Conservation (phyloP, 345 rosid genomes). For the Bruguiera gymnorhiza region DNA sequence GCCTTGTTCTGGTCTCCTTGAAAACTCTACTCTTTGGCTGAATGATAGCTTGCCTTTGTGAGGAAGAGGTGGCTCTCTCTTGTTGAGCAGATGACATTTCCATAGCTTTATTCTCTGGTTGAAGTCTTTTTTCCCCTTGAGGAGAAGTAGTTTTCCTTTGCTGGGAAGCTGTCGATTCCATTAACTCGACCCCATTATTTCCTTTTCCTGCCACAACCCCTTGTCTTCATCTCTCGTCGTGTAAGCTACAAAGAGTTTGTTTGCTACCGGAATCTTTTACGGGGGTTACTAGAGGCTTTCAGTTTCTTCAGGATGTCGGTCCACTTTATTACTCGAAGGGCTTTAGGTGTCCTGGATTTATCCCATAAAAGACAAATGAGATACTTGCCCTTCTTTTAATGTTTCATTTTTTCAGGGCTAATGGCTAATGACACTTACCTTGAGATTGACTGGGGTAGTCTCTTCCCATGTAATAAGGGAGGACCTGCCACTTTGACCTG, state of each 20-base stretch:
- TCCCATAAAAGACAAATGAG: conserved; percentile 38
- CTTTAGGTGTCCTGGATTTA: conserved; percentile 33
- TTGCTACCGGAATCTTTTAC: conserved; percentile 20
- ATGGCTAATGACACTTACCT: conserved; percentile 5
- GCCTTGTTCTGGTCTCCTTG: conserved; percentile 59
- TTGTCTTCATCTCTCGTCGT: conserved; percentile 4
- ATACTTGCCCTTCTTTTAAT: conserved; percentile 7
- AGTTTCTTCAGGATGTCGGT: conserved; percentile 37
- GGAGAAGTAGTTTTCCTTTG: no score
- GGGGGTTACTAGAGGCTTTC: conserved; percentile 27
- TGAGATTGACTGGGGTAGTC: not conserved
- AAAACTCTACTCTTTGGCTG: conserved; percentile 34
- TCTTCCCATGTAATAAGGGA: not conserved
- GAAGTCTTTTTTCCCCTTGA: no score
- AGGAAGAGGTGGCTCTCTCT: conserved; percentile 16
- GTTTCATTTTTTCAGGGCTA: not conserved
- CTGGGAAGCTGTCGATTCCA: conserved; percentile 19
- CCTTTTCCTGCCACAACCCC: conserved; percentile 14
- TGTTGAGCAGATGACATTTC: not conserved
- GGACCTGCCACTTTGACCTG: conserved; percentile 14
- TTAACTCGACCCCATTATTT: conserved; percentile 21
- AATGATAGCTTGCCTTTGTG: conserved; percentile 28
- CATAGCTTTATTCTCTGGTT: no score
- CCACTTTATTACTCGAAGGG: conserved; percentile 15
- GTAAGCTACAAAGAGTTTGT: conserved; percentile 8